Base-by-base conservation (phyloP, 257 asterid genomes). In the Solanum bukasovii region DNA sequence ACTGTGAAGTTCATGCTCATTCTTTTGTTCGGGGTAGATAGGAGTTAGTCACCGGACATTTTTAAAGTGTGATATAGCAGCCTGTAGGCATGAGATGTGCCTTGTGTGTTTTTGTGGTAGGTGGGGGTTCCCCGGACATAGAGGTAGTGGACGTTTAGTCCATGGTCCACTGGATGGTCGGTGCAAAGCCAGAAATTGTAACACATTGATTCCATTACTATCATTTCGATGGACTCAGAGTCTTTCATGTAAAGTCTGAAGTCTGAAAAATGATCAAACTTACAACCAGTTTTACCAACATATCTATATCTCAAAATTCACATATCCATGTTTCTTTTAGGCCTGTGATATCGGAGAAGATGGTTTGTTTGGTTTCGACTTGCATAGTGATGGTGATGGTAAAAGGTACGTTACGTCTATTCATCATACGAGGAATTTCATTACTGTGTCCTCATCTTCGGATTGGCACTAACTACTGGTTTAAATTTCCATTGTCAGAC, bases 301-400 rank as follows among this genome's bases (percentile, higher is more conserved):
- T 42, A 42, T 42, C 49, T 11, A 42, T 42, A 42, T 42, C 49
- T 42, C 49, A 42, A 42, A 42, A 42, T 42, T 42, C 49, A 42
- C 23, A 46, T 65, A 44, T 89, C 42, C 65, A 8, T 34, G n/a
- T 18, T 33, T 34, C 86, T 37, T 38, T 82, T 92, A 95, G 98
- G 98, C 98, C 63, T 94, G 98, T 86, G 96, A 94, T 87, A 88
- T 89, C 29, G 95, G 93, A 88, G 97, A 95, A 72, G 95, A 95
- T 86, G 98, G 98, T 34, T 89, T 95, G 67, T 92, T 93, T 89
- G 89, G 93, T 27, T 95, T 95, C 75, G 97, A 95, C 92, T 88
- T 94, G 94, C 98, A 94, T 77, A 95, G 98, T 89, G 98, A 94
- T 27, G 98, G 98, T 85, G 96, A 93, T 16, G 97, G 98, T 87